Conservation (phyloP, 2,329 filamentous ascomycete genomes). For the Verticillium zaregamsianum region DNA sequence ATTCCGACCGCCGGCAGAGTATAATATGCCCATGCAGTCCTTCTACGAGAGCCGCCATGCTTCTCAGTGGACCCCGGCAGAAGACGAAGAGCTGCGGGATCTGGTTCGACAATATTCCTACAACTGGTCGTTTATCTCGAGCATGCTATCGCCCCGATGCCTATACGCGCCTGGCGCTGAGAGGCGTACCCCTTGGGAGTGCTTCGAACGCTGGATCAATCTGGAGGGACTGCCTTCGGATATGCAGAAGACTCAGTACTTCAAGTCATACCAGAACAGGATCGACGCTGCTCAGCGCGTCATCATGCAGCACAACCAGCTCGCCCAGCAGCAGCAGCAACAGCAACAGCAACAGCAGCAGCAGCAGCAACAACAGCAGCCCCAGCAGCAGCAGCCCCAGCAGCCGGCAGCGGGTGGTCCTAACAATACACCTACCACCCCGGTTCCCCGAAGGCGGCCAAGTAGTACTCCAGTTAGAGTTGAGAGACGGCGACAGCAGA, state of each 20-base stretch:
- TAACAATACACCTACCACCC: conserved; percentile 39
- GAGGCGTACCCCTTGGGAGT: conserved; percentile 94
- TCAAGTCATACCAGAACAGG: conserved; percentile 64
- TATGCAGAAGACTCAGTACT: conserved; percentile 94
- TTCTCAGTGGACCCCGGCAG: conserved; percentile 86
- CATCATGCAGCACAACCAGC: conserved; percentile 50
- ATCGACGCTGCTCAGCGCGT: conserved; percentile 56
- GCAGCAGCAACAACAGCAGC: conserved; percentile 21
- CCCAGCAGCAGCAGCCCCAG: conserved; percentile 41
- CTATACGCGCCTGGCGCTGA: conserved; percentile 81
- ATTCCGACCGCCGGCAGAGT: conserved; percentile 88
- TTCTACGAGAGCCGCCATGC: conserved; percentile 87
- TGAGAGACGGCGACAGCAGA: conserved; percentile 79
- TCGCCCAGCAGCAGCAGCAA: conserved; percentile 32
- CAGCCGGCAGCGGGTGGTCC: conserved; percentile 34
- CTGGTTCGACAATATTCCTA: conserved; percentile 91
- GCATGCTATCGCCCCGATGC: conserved; percentile 69
- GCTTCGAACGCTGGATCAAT: conserved; percentile 94
- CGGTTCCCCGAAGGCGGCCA: conserved; percentile 57
- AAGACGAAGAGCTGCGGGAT: conserved; percentile 83
- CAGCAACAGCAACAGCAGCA: conserved; percentile 24
- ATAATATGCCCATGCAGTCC: conserved; percentile 80
- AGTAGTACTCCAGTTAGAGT: conserved; percentile 74
- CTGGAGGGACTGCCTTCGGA: conserved; percentile 87
- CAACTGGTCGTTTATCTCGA: conserved; percentile 95